phyloP scores from a whole-genome alignment of 805 yeast genomes.

The Komagataella ulmi region DNA sequence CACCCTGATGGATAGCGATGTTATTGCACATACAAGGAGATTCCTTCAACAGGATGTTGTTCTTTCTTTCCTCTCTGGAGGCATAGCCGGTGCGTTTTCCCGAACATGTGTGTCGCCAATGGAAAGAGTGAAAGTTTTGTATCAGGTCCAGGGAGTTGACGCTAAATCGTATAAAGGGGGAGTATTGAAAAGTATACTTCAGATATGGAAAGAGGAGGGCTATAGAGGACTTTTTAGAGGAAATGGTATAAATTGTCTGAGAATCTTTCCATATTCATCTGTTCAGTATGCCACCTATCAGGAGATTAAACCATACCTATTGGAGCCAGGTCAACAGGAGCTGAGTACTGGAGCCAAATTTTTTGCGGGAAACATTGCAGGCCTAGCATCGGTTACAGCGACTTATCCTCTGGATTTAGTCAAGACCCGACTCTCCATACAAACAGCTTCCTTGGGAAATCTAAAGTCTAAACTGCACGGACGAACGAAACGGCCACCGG shows the following conservation, averaged over 20 bases:
- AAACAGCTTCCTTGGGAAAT: slow-evolving; percentile 58
- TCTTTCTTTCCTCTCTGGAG: slow-evolving; percentile 60
- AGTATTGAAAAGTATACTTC: slow-evolving; percentile 55
- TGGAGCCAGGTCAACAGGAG: slow-evolving; percentile 13
- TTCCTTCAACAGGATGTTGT: slow-evolving; percentile 32
- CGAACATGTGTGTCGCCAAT: slow-evolving; percentile 91
- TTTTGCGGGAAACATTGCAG: slow-evolving; percentile 70
- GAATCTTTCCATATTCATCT: slow-evolving; percentile 90
- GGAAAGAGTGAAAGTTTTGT: slow-evolving; percentile 83
- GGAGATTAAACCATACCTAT: slow-evolving; percentile 27
- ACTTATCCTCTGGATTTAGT: slow-evolving; percentile 91
- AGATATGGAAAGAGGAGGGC: slow-evolving; percentile 89
- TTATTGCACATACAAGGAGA: background rate
- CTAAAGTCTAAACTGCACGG: slow-evolving; percentile 24
- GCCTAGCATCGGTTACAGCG: slow-evolving; percentile 61
- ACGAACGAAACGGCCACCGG: slow-evolving; percentile 41
- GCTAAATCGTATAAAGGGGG: slow-evolving; percentile 44
- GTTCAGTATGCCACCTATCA: slow-evolving; percentile 87
- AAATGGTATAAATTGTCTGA: slow-evolving; percentile 75
- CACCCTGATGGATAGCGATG: background rate
- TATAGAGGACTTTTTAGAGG: slow-evolving; percentile 82
- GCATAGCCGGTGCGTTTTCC: slow-evolving; percentile 68
- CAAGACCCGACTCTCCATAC: slow-evolving; percentile 79
- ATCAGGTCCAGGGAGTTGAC: slow-evolving; percentile 66
- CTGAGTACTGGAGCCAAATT: slow-evolving; percentile 48